A percentile compares a stretch with the other conserved stretches of the same genome.
These are phyloP conservation scores for Parvularia atlantis DNA, from an alignment of 78 protist genomes.

Conservation along the genomic window DNA sequence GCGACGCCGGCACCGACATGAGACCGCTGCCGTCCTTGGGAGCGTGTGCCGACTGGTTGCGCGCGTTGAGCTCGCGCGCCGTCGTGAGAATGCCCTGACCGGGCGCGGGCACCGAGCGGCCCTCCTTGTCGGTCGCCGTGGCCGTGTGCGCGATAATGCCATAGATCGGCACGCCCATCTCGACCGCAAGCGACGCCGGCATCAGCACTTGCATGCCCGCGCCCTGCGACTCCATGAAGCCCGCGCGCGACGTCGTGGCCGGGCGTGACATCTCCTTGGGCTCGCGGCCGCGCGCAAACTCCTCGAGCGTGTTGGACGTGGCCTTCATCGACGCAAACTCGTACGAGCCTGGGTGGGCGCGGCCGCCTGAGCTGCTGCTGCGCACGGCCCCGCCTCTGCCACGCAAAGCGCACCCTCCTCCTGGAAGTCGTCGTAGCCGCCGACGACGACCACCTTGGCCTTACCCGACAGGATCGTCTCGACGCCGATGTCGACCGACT, in stretches of 20 bases:
- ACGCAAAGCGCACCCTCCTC: conserved; percentile 3
- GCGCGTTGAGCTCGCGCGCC: conserved; percentile 28
- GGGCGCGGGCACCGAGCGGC: conserved; percentile 63
- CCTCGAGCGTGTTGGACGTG: conserved; percentile 23
- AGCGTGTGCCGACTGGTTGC: no score
- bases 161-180: conserved; percentile 56
- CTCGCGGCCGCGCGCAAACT: conserved; percentile 21
- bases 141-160: conserved; percentile 42
- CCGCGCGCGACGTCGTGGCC: conserved; percentile 34
- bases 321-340: conserved; percentile 59
- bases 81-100: conserved; percentile 51
- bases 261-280: conserved; percentile 51
- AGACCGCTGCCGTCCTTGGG: no score
- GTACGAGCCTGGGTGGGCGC: conserved; percentile 3
- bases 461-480: conserved; percentile 44
- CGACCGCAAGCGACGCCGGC: conserved; percentile 38
- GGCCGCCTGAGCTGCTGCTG: not conserved
- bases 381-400: not conserved
- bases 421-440: conserved; percentile 50
- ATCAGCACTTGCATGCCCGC: conserved; percentile 44
- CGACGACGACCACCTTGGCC: conserved; percentile 38
- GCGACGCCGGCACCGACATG: no score
- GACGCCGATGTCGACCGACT: conserved; percentile 43
- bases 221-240: conserved; percentile 57
- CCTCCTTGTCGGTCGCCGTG: conserved; percentile 64